Evolutionary conservation across 441 rosid species (phyloP).

Genomic region (Bocquillonia castaneifolia): DNA sequence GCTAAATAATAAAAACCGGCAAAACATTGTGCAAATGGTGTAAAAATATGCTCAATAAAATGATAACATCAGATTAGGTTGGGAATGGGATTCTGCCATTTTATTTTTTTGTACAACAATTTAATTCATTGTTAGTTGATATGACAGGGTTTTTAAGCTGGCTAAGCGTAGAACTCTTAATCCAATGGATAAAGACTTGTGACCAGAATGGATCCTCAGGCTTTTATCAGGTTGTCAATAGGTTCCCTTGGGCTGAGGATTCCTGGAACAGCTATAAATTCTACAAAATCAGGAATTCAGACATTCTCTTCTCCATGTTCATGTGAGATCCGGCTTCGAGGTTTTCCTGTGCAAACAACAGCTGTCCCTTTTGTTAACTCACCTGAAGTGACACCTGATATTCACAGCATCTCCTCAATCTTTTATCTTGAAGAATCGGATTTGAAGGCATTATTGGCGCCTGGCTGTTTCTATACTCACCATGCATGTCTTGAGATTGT

Average conservation of each 20-base stretch:
- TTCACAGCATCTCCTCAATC: conserved; percentile 64
- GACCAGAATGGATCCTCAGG: conserved; percentile 91
- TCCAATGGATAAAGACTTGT: conserved; percentile 46
- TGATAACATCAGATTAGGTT: background rate
- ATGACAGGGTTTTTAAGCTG: conserved; percentile 34
- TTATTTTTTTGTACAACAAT: background rate
- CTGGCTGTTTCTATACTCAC: conserved; percentile 70
- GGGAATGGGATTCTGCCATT: background rate
- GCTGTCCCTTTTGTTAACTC: conserved; percentile 66
- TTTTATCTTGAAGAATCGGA: conserved; percentile 88
- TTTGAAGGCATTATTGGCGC: conserved; percentile 61
- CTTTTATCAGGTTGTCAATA: conserved; percentile 83
- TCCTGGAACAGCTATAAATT: conserved; percentile 42
- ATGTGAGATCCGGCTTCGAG: conserved; percentile 81
- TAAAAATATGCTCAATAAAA: background rate
- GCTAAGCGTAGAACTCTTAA: conserved; percentile 30
- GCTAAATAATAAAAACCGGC: background rate
- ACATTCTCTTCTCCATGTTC: conserved; percentile 50
- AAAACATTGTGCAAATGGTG: background rate
- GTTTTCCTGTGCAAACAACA: conserved; percentile 83
- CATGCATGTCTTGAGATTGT: conserved; percentile 64
- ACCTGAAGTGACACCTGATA: conserved; percentile 67
- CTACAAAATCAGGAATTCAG: conserved; percentile 43
- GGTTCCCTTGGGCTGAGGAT: conserved; percentile 79
- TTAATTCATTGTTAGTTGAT: conserved; percentile 6